Base-by-base conservation (phyloP, 2,329 filamentous ascomycete genomes). In the Penicillium sp. region DNA sequence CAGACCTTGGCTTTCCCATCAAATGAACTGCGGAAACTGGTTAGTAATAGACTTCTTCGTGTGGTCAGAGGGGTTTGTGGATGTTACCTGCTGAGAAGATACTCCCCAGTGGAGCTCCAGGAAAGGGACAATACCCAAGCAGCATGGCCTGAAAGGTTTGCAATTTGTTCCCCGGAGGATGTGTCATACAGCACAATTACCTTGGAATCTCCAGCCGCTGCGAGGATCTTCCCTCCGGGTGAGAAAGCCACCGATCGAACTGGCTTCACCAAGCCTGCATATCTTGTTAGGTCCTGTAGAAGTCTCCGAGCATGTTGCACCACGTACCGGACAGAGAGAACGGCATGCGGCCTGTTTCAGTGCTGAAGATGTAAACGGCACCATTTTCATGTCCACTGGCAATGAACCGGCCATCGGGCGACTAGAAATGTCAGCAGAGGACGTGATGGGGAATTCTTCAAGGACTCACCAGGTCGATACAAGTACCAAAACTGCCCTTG, bases 1-100 rank as follows among this genome's bases (percentile, higher is more conserved):
- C 95, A 99, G 29, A 98, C 90, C 76, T 96, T 97, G 59, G 90
- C 91, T 75, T 96, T 97, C 37, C 95, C 93, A 70, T 98, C 93
- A 73, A 96, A 91, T 1, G 90, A 87, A 48, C 83, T 85, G 56
- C 24, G 5, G 45, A n/a, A 31, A 4, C 19, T n/a, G 50, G 68
- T 53, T 70, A 58, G 39, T 19, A 14, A 27, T 43, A n/a, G 41
- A 19, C 39, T 33, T 16, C 43, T 33, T 16, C 5, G 37, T 31
- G 22, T 35, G 33, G 9, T 29, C 26, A 29, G 47, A 9, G 31
- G 19, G 6, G 24, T 29, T 7, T 21, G 39, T 11, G 2, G 70
- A 80, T 33, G 16, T 62, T 73, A 85, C 80, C 91, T 91, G 69
- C 90, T 96, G 3, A 98, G 81, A 13, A 99, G 79, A 73, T 90